phyloP scores from a whole-genome alignment of 495 filamentous ascomycete species.

The Tuber borchii region DNA sequence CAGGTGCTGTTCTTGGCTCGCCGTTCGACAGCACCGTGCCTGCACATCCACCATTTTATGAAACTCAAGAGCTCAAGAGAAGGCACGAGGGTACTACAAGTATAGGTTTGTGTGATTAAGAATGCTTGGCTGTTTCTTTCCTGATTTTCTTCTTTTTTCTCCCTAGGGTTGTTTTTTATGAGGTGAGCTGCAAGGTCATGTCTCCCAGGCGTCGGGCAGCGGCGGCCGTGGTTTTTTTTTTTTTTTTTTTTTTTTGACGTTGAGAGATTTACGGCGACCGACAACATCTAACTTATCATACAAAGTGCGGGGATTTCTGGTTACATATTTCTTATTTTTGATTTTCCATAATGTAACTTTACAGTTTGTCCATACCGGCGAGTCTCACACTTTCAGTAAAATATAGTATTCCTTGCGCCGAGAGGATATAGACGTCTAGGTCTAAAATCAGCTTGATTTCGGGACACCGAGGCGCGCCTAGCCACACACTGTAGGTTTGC shows the following conservation, averaged over 20 bases:
- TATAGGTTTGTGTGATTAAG: background rate
- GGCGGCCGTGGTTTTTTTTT: background rate
- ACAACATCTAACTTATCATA: background rate
- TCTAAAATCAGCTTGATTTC: background rate
- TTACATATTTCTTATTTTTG: background rate
- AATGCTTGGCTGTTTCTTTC: background rate
- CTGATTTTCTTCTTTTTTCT: background rate
- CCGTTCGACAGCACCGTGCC: background rate
- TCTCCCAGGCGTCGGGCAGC: background rate
- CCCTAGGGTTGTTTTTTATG: background rate
- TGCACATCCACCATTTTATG: background rate
- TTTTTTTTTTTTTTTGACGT: background rate
- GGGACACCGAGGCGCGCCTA: background rate
- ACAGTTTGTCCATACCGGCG: background rate
- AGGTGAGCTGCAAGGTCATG: background rate
- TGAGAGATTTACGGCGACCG: background rate
- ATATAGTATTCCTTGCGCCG: background rate
- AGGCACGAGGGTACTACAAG: background rate
- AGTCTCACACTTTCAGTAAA: background rate
- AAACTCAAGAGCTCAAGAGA: background rate
- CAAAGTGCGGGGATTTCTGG: background rate
- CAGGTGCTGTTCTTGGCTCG: background rate
- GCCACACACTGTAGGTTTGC: background rate
- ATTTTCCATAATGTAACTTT: background rate
- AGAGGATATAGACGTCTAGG: background rate